Conservation (phyloP, 2,329 filamentous ascomycete species). For the Intubia oerlemansii region DNA sequence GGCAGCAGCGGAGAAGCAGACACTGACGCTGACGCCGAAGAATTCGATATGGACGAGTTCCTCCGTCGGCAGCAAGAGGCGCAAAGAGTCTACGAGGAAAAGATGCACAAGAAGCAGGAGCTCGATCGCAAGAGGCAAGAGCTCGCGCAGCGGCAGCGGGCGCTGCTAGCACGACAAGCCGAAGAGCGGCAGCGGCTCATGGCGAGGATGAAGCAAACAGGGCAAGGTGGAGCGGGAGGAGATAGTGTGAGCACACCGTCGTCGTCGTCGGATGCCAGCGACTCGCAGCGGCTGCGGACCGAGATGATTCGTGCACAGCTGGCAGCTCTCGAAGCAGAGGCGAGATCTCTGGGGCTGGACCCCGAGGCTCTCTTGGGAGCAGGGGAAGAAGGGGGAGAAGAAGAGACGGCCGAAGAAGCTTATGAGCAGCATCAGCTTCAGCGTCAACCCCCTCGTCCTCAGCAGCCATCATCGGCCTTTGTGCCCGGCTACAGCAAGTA, state of each 20-base stretch:
- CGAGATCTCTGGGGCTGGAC: constrained; percentile 46
- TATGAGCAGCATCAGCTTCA: too few relatives aligned
- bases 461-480: too few relatives aligned
- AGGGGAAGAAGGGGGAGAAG: neutral
- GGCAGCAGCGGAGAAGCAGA: constrained; percentile 7
- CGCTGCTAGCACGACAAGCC: constrained; percentile 38
- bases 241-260: too few relatives aligned
- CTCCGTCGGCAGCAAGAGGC: constrained; percentile 47
- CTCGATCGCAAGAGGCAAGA: constrained; percentile 36
- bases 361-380: constrained; percentile 19
- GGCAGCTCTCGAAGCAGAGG: constrained; percentile 52
- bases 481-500: neutral
- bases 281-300: constrained; percentile 29
- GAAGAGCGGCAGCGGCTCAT: constrained; percentile 38
- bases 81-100: constrained; percentile 47
- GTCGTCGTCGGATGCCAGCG: too few relatives aligned
- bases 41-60: constrained; percentile 48
- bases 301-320: constrained; percentile 49
- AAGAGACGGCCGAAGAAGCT: constrained; percentile 8
- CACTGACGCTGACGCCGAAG: constrained; percentile 12
- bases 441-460: too few relatives aligned
- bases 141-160: constrained; percentile 40
- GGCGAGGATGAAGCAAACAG: neutral
- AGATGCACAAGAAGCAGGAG: constrained; percentile 38
- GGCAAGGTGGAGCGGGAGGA: too few relatives aligned